Evolutionary conservation across 805 yeast genomes (phyloP).

Genomic region (Schwanniomyces pseudopolymorphus): DNA sequence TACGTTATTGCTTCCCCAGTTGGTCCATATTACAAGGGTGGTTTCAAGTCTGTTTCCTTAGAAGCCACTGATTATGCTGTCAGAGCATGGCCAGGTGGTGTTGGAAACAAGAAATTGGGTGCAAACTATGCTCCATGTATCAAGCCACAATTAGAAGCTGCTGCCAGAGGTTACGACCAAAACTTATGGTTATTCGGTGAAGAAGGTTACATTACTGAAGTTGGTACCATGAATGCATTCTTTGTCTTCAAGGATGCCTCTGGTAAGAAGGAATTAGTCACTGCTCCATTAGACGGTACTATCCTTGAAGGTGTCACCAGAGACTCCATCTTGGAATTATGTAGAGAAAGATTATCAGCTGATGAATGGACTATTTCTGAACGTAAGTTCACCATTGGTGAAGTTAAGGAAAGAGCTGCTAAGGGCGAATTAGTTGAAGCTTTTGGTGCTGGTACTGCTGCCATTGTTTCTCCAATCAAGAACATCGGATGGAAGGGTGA

Average conservation of each 20-base stretch:
- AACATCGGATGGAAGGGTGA: slow-evolving; percentile 79
- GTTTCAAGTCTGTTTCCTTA: slow-evolving; percentile 90
- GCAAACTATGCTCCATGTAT: slow-evolving; percentile 98
- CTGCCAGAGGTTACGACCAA: slow-evolving; percentile 89
- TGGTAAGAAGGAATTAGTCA: slow-evolving; percentile 88
- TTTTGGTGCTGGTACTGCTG: slow-evolving; percentile 97
- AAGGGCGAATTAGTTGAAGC: slow-evolving; percentile 90
- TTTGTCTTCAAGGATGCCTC: slow-evolving; percentile 77
- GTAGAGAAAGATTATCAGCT: slow-evolving; percentile 71
- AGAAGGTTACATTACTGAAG: slow-evolving; percentile 85
- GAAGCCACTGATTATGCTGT: slow-evolving; percentile 96
- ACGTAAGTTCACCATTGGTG: slow-evolving; percentile 79
- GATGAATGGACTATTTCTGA: slow-evolving; percentile 78
- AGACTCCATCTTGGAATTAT: slow-evolving; percentile 77
- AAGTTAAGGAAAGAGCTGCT: slow-evolving; percentile 67
- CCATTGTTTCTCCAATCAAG: slow-evolving; percentile 91
- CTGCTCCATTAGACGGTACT: slow-evolving; percentile 97
- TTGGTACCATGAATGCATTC: slow-evolving; percentile 96
- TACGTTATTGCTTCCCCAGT: slow-evolving; percentile 93
- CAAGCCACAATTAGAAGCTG: slow-evolving; percentile 87
- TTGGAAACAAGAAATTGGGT: slow-evolving; percentile 93
- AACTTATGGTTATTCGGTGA: slow-evolving; percentile 96
- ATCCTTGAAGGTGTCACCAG: slow-evolving; percentile 96
- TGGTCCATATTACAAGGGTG: slow-evolving; percentile 88
- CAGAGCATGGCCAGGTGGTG: slow-evolving; percentile 99